Base-by-base conservation (phyloP, 2,329 filamentous ascomycete genomes). In the Fonsecaea erecta region DNA sequence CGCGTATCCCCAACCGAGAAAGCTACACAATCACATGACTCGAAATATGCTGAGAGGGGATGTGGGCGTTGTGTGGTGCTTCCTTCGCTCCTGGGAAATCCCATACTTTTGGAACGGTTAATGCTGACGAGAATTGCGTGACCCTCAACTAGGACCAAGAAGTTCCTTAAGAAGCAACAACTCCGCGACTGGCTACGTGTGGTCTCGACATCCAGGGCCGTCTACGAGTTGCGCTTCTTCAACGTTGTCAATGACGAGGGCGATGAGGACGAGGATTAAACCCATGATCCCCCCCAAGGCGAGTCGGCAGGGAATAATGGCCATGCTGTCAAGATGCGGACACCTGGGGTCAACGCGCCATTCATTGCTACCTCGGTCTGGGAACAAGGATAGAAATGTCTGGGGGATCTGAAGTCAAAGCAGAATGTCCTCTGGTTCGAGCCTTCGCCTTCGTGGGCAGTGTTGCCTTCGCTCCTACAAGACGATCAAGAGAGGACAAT, bases 121-220 rank as follows among this genome's bases (percentile, higher is more conserved):
- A 60, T 54, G 30, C 61, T 26, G 24, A 26, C 26, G 43, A 56
- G 54, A 30, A 30, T 7, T 35, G 32, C 12, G 53, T 56, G 18
- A 35, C 14, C 18, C 21, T 24, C 32, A 18, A 58, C 61, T 74
- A 96, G 92, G 81, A 99, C 95, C 82, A 99, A 99, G 92, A 99
- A 99, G 89, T 99, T 97, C 90, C 90, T 99, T 84, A 99, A 99
- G 93, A 99, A 99, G 92, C 92, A 97, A 88, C 94, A 98, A 89
- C 92, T 99, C 81, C 92, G 95, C 85, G 95, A 99, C 88, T 99
- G 95, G 95, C 91, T 99, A 79, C 93, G 95, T 78, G 94, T 99
- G 76, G 95, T 99, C 79, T 96, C 93, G 75, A 98, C 94, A 81
- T 93, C 91, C 82, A 94, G 94, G 86, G 94, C 95, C 80, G 93